Evolutionary conservation across 2,329 filamentous ascomycete species (phyloP).

Genomic region (Aspergillus bombycis): DNA sequence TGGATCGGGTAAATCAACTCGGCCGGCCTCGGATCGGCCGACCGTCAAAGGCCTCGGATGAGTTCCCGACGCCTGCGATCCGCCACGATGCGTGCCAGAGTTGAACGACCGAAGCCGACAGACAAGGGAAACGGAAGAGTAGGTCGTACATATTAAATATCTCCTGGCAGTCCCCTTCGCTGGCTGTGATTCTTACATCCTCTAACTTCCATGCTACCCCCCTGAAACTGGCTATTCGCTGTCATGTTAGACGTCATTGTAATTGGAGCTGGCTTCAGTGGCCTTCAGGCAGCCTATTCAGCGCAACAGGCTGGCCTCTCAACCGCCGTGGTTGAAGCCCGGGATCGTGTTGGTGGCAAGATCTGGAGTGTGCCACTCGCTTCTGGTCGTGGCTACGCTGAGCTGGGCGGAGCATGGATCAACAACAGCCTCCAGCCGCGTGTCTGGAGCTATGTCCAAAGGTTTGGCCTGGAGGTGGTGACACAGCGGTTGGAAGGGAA

Average conservation of each 20-base stretch:
- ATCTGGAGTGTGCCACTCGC: slow-evolving; percentile 30
- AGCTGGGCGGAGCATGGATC: slow-evolving; percentile 40
- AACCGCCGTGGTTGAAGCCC: slow-evolving; percentile 42
- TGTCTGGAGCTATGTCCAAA: slow-evolving; percentile 32
- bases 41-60: too few species aligned
- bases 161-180: background rate
- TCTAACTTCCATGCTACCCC: background rate
- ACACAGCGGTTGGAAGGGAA: slow-evolving; percentile 34
- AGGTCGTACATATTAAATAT: background rate
- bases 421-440: slow-evolving; percentile 36
- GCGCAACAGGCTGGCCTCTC: slow-evolving; percentile 35
- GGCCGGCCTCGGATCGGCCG: too few species aligned
- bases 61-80: background rate
- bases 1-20: too few species aligned
- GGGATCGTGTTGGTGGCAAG: slow-evolving; percentile 47
- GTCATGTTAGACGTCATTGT: slow-evolving; percentile 31
- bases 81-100: background rate
- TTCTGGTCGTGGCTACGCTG: slow-evolving; percentile 27
- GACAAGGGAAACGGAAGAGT: background rate
- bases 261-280: slow-evolving; percentile 43
- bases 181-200: accelerated
- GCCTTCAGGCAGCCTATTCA: slow-evolving; percentile 40
- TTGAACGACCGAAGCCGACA: background rate
- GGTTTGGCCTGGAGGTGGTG: slow-evolving; percentile 33
- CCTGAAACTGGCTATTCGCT: background rate